A percentile compares a stretch with the other conserved stretches of the same genome.
These are phyloP conservation scores for Hyaloscypha bicolor DNA, from an alignment of 495 filamentous ascomycete species.

Conservation along the genomic window DNA sequence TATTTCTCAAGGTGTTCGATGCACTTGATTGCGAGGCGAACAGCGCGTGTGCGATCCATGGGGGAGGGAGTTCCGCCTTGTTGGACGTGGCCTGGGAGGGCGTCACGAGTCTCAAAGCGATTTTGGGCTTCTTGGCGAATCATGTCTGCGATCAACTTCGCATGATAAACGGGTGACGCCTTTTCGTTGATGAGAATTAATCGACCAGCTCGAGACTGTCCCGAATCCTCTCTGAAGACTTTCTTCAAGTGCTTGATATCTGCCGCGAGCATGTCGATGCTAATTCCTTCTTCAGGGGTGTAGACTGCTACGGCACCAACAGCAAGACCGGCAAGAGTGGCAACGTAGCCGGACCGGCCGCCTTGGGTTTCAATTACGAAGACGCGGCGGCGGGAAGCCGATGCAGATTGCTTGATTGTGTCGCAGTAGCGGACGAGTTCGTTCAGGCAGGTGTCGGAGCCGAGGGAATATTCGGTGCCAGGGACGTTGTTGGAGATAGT, in stretches of 20 bases:
- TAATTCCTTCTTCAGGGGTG: constrained; percentile 95
- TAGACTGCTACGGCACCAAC: constrained; percentile 96
- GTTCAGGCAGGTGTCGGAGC: constrained; percentile 96
- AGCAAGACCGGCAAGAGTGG: constrained; percentile 83
- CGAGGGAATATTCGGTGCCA: constrained; percentile 94
- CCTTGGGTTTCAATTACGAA: constrained; percentile 99
- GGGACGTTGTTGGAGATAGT: constrained; percentile 99
- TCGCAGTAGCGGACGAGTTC: constrained; percentile 97
- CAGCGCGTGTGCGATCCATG: constrained; percentile 94
- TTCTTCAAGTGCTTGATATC: constrained; percentile 91
- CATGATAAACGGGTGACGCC: constrained; percentile 86
- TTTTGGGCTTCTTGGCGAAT: constrained; percentile 92
- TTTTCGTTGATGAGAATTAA: constrained; percentile 94
- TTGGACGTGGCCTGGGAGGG: constrained; percentile 95
- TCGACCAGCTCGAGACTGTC: constrained; percentile 89
- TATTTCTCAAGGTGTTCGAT: constrained; percentile 86
- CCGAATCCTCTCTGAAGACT: constrained; percentile 82
- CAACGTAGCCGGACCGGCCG: constrained; percentile 91
- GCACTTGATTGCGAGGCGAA: constrained; percentile 88
- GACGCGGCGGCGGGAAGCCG: constrained; percentile 85
- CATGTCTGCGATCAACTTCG: constrained; percentile 91
- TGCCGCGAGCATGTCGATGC: constrained; percentile 85
- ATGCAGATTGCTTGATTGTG: constrained; percentile 94
- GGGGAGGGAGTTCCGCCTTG: constrained; percentile 92
- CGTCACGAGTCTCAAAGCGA: constrained; percentile 89